Evolutionary conservation across 2,329 filamentous ascomycete genomes (phyloP).

Genomic region (Ophiocordyceps polyrhachis-furcata): DNA sequence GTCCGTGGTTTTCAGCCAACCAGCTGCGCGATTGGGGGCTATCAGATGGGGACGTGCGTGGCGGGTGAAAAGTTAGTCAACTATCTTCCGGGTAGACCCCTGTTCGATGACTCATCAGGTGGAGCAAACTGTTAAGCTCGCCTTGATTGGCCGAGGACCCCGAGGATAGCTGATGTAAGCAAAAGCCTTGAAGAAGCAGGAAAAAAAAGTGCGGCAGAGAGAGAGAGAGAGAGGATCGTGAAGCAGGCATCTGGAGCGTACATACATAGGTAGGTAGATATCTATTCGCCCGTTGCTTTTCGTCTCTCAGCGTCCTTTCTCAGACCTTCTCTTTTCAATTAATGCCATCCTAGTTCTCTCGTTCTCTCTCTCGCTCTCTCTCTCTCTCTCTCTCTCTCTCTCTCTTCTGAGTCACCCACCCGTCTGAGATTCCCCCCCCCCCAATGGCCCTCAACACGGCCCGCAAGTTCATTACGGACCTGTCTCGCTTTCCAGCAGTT

Average conservation of each 20-base stretch:
- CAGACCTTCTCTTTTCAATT: too few species aligned
- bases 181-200: background rate
- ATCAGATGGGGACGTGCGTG: background rate
- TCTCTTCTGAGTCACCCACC: background rate
- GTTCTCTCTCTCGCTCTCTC: background rate
- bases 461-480: slow-evolving; percentile 52
- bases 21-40: slow-evolving; percentile 1
- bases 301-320: too few species aligned
- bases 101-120: background rate
- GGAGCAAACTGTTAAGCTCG: background rate
- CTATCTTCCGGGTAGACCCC: background rate
- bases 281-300: too few species aligned
- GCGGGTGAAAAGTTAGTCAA: background rate
- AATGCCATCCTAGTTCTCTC: background rate
- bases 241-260: too few species aligned
- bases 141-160: background rate
- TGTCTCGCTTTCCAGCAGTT: slow-evolving; percentile 55
- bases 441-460: slow-evolving; percentile 35
- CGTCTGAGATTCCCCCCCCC: slow-evolving; percentile 5
- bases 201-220: background rate
- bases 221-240: too few species aligned
- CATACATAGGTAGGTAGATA: too few species aligned
- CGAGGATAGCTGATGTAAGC: background rate
- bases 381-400: background rate
- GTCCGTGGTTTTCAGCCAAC: slow-evolving; percentile 1